Conservation (phyloP, 495 filamentous ascomycete species). For the Trichodelitschia bisporula region DNA sequence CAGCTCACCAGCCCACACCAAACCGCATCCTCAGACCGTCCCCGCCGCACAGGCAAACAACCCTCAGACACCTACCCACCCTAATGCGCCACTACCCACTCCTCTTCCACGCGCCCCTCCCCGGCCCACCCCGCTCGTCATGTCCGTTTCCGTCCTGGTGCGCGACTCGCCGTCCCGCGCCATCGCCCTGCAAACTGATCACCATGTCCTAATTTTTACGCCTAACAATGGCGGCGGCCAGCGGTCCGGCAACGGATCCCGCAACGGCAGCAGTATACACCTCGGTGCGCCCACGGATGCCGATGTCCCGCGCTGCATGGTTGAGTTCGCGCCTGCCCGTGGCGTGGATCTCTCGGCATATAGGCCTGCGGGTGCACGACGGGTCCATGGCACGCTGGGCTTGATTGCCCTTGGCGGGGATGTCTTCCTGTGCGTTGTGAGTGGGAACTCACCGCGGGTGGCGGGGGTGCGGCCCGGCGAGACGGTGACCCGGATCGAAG, state of each 20-base stretch:
- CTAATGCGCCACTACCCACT: too few species aligned
- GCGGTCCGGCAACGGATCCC: too few species aligned
- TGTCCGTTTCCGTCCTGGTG: slow-evolving; percentile 34
- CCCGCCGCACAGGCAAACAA: too few species aligned
- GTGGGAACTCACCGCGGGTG: slow-evolving; percentile 40
- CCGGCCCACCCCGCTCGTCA: slow-evolving; percentile 12
- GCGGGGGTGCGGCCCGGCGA: slow-evolving; percentile 71
- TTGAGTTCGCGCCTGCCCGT: slow-evolving; percentile 54
- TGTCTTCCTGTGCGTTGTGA: slow-evolving; percentile 85
- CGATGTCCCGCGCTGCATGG: slow-evolving; percentile 57
- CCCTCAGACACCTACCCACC: too few species aligned
- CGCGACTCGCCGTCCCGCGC: slow-evolving; percentile 64
- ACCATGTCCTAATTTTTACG: slow-evolving; percentile 63
- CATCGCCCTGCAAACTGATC: slow-evolving; percentile 54
- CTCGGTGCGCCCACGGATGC: too few species aligned
- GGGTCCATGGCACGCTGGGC: slow-evolving; percentile 74
- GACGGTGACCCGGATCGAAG: slow-evolving; percentile 62
- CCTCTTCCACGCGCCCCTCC: too few species aligned
- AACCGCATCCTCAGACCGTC: too few species aligned
- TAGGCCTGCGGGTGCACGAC: slow-evolving; percentile 38
- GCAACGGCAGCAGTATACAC: too few species aligned
- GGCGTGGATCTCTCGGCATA: slow-evolving; percentile 46
- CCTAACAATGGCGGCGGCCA: slow-evolving; percentile 46
- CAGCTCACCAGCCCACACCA: too few species aligned
- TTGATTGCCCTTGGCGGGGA: slow-evolving; percentile 66